Conservation (phyloP, 352 stramenopile genomes). For the Phytopythium chamaehyphon region DNA sequence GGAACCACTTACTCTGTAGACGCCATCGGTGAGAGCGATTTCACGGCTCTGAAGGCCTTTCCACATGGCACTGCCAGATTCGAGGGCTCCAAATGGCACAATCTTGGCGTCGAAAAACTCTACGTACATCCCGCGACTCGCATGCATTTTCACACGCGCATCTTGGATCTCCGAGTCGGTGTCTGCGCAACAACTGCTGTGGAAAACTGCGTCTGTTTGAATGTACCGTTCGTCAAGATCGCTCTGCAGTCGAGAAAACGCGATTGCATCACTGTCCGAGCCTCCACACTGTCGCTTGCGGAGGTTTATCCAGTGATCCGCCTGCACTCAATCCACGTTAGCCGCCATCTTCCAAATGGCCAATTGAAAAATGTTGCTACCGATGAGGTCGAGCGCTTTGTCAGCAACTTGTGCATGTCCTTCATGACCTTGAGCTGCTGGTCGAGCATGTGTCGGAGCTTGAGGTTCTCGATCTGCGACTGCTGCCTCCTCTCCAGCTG, state of each 20-base stretch:
- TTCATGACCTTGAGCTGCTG: constrained; percentile 18
- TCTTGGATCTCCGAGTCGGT: not conserved
- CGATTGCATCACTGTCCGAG: not conserved
- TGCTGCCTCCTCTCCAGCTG: constrained; percentile 15
- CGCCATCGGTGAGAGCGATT: constrained; percentile 2
- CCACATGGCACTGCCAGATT: constrained; percentile 8
- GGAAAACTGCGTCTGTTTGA: constrained; percentile 3
- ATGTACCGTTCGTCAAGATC: constrained; percentile 4
- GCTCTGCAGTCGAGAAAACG: constrained; percentile 1
- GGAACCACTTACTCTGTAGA: not conserved
- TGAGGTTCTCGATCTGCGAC: constrained; percentile 23
- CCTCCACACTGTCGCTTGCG: constrained; percentile 4
- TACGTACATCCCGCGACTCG: constrained; percentile 7
- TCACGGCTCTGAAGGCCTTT: not conserved
- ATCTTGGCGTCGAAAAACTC: constrained; percentile 16
- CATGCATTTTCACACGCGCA: constrained; percentile 1
- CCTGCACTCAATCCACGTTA: not conserved
- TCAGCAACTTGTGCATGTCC: constrained; percentile 16
- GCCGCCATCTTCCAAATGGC: not conserved
- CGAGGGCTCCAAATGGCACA: constrained; percentile 10
- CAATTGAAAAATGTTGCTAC: not conserved
- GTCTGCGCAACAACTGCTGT: not conserved
- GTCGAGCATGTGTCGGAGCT: constrained; percentile 18
- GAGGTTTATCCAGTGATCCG: constrained; percentile 6
- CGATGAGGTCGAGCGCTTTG: constrained; percentile 13